Evolutionary conservation across 2,329 filamentous ascomycete species (phyloP), one percentile per base, ranked within the genome.

Genomic region (Aspergillus ruber): DNA sequence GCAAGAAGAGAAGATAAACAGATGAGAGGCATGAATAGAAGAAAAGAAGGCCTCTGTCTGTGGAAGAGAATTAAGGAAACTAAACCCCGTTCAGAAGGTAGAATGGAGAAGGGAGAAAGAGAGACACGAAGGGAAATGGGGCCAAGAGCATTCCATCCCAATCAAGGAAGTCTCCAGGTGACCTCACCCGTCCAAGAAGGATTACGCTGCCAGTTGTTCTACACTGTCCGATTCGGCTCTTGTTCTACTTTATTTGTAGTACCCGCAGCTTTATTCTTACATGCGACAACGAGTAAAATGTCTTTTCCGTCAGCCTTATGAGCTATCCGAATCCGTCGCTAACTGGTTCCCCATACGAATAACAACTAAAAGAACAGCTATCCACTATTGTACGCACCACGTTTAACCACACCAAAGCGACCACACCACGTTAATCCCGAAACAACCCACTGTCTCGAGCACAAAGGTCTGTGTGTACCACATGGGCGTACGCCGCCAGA

Each of bases 401-500:
- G 18, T 10, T 12, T 18, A 39, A 18, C 15, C 21, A 39, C 15
- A 39, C 15, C 17, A 20, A 15, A 39, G 10, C 33, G 59, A 63
- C 48, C 61, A 63, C 29, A 51, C 51, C 21, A 68, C 56, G 52
- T 79, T 76, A 2, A 77, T 27, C 4, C 66, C 53, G 53, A 74
- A 77, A 36, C 78, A 64, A 3, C 60, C 62, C 12, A 76, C 59
- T 2, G 75, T 67, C 59, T 82, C 72, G 42, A 74, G 67, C 21
- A 83, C 67, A 61, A 78, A 84, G 12, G 67, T 60, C 43, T 75
- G 72, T 32, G 81, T 81, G 76, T 2, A 65, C 60, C 23, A 82
- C 79, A 64, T 83, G 80, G 21, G 72, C 73, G 58, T 73, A 83
- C 13, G 79, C 66, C 1, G 74, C 63, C 23, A 72, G 60, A 36